Base-by-base conservation (phyloP, 306 rosid species). In the Carpinus fangiana region DNA sequence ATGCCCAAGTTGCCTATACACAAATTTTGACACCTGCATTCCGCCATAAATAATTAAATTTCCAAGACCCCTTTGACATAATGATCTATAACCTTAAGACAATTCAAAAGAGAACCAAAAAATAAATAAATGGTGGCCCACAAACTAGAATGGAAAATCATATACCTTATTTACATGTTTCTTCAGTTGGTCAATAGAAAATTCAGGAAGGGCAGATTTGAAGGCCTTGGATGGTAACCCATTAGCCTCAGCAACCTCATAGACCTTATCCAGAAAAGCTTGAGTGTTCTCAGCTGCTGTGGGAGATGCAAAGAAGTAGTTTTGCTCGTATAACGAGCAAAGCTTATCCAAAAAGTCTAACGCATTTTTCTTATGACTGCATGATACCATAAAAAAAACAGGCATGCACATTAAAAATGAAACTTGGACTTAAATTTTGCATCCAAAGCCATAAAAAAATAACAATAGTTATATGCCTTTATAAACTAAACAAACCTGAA, bases 351-450 rank as follows among this genome's bases (percentile, higher is more conserved):
- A 84, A 86, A 92, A 93, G 81, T 85, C 75, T 70, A 95, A 77
- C 43, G 80, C 85, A 7, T 83, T 85, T 88, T 82, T 86, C 93
- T 90, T 91, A 77, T 95, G 96, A 86, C 99, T 95, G 96, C 82
- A 90, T 43, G 10, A 69, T 1, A 31, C 48, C 28, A 68, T 41
- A 31, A 74, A 80, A 80, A 80, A 79, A 61, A 76, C 64, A 80
- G 31, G 82, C 82, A 83, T 75, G 73, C 68, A 76, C 78, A 71
- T 62, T 26, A 41, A 21, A 64, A 69, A 78, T 51, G 68, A 50
- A 78, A 71, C 74, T 47, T n/a, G 46, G 43, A 72, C 28, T 8
- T 13, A 8, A 62, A 64, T 73, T 57, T 41, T 72, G 34, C n/a
- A 57, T n/a, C 28, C 48, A 74, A 21, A 17, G 20, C 31, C 14